These are phyloP conservation scores for Nothopassalora personata DNA, from an alignment of 2,329 filamentous ascomycete species.

Conservation along the genomic window DNA sequence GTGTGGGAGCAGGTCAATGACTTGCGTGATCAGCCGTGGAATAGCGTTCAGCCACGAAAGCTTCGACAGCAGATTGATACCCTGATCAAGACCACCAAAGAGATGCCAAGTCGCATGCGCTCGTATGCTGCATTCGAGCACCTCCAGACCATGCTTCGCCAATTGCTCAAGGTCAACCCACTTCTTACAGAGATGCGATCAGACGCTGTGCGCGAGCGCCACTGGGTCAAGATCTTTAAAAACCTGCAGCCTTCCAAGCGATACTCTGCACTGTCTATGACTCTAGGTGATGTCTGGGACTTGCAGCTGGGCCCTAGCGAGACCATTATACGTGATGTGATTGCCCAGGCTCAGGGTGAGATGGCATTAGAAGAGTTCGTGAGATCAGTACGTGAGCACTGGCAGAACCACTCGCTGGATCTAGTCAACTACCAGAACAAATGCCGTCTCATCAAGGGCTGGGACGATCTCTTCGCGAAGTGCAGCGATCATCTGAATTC, in stretches of 20 bases:
- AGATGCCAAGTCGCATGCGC: slow-evolving; percentile 98
- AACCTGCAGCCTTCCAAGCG: slow-evolving; percentile 85
- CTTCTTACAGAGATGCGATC: slow-evolving; percentile 88
- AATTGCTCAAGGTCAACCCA: slow-evolving; percentile 84
- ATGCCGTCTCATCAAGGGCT: slow-evolving; percentile 91
- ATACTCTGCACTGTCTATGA: slow-evolving; percentile 91
- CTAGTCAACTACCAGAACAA: slow-evolving; percentile 98
- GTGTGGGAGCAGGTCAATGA: slow-evolving; percentile 97
- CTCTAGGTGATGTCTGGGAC: slow-evolving; percentile 98
- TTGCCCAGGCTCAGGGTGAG: slow-evolving; percentile 91
- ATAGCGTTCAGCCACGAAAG: slow-evolving; percentile 89
- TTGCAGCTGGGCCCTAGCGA: slow-evolving; percentile 85
- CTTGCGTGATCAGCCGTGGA: slow-evolving; percentile 88
- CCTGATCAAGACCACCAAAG: slow-evolving; percentile 95
- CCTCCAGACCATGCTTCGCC: slow-evolving; percentile 83
- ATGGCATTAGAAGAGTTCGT: slow-evolving; percentile 98
- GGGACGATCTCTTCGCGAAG: slow-evolving; percentile 97
- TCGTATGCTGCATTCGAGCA: slow-evolving; percentile 99
- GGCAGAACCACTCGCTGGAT: slow-evolving; percentile 91
- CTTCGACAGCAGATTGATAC: slow-evolving; percentile 83
- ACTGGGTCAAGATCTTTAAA: slow-evolving; percentile 98
- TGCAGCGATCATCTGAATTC: slow-evolving; percentile 98
- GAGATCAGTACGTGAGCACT: slow-evolving; percentile 91
- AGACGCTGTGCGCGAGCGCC: slow-evolving; percentile 89
- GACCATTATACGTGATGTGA: slow-evolving; percentile 82